Evolutionary conservation across 139 green algal species (phyloP).

Genomic region (Penium margaritaceum): DNA sequence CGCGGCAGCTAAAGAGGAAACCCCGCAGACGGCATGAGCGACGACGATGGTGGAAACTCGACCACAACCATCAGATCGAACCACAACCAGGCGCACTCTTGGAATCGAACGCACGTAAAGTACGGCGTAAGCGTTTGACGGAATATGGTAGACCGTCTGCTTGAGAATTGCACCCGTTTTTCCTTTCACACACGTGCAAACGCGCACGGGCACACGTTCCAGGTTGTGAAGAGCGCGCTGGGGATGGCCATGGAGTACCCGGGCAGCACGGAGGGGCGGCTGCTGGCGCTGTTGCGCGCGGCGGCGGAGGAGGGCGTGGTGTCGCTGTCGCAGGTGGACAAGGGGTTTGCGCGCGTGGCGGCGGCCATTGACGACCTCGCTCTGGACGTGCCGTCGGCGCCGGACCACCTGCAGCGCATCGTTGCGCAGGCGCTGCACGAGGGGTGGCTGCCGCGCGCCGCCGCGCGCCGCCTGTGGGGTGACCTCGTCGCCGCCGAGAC

Average conservation of each 20-base stretch:
- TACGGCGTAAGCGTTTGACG: too few species aligned
- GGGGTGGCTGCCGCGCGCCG: constrained; percentile 23
- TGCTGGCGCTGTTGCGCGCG: constrained; percentile 39
- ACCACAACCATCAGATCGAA: too few species aligned
- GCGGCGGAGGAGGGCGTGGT: constrained; percentile 31
- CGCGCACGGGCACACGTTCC: too few species aligned
- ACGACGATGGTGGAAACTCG: too few species aligned
- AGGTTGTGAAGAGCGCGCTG: constrained; percentile 39
- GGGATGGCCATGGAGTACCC: constrained; percentile 34
- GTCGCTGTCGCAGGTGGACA: constrained; percentile 39
- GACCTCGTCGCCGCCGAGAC: not conserved
- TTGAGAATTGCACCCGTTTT: too few species aligned
- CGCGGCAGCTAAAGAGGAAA: too few species aligned
- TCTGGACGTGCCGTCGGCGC: constrained; percentile 48
- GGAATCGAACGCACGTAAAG: too few species aligned
- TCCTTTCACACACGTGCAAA: too few species aligned
- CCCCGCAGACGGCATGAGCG: too few species aligned
- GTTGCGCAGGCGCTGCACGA: constrained; percentile 13
- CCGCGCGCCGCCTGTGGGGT: not conserved
- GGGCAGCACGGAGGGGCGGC: not conserved
- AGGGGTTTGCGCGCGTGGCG: constrained; percentile 42
- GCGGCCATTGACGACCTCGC: constrained; percentile 37
- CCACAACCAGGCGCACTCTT: too few species aligned
- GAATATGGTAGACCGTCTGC: too few species aligned
- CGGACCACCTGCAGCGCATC: not conserved